Evolutionary conservation across 2,329 filamentous ascomycete genomes (phyloP).

Genomic region (Elsinoe necatrix): DNA sequence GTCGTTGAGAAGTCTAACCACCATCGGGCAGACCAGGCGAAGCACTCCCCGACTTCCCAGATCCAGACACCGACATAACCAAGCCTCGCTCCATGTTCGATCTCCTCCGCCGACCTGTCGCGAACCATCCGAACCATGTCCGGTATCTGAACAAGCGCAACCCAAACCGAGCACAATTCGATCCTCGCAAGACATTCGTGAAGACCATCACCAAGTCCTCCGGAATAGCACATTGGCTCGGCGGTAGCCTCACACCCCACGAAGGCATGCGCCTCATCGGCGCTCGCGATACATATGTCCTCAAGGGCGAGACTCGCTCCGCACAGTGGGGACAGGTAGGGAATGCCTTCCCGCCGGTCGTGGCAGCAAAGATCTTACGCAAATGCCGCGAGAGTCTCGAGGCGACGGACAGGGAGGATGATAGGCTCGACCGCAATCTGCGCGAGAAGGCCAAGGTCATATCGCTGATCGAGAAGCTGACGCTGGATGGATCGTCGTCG

Average conservation of each 20-base stretch:
- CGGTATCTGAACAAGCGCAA: not conserved
- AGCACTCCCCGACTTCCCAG: conserved; percentile 56
- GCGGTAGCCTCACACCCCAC: conserved; percentile 51
- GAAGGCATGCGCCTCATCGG: conserved; percentile 63
- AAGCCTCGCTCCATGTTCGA: not conserved
- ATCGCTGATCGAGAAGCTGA: not conserved
- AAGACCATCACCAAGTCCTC: conserved; percentile 35
- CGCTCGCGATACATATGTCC: conserved; percentile 55
- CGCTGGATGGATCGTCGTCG: not conserved
- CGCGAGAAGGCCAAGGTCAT: not conserved
- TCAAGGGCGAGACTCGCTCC: conserved; percentile 34
- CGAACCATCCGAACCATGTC: not conserved
- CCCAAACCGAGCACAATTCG: not conserved
- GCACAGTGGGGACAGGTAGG: conserved; percentile 58
- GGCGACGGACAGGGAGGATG: not conserved
- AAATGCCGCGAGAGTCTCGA: not conserved
- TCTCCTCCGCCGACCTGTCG: not conserved
- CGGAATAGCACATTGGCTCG: conserved; percentile 57
- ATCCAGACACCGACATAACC: conserved; percentile 18
- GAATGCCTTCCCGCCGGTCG: conserved; percentile 62
- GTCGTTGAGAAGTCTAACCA: not conserved
- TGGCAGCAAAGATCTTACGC: conserved; percentile 21
- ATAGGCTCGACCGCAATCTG: not conserved
- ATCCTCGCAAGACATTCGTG: conserved; percentile 46
- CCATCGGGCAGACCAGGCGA: conserved; percentile 55